Percentiles rank a stretch among this genome's conserved stretches.
Conservation (phyloP, 1,284 basidiomycete genomes). For the Ceratorhiza oryzae-sativae region DNA sequence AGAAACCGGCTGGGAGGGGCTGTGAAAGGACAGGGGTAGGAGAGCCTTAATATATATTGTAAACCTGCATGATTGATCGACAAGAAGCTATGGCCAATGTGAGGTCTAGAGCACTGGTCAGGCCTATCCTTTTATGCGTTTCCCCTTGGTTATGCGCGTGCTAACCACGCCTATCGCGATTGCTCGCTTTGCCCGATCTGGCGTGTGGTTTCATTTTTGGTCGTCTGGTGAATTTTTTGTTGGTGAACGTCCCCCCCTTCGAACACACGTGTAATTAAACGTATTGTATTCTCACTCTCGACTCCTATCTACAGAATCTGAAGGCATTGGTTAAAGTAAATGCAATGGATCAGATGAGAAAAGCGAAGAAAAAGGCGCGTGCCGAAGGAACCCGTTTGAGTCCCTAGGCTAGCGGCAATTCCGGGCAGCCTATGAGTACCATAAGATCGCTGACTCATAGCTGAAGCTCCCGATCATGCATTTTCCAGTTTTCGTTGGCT, state of each 20-base stretch:
- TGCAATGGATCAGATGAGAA: too few species aligned
- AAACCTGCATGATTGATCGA: background rate
- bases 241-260: background rate
- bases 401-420: too few species aligned
- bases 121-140: background rate
- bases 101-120: background rate
- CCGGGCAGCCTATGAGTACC: too few species aligned
- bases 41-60: background rate
- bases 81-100: background rate
- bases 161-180: background rate
- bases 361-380: too few species aligned
- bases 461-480: too few species aligned
- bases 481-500: too few species aligned
- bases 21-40: slow-evolving; percentile 3
- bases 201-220: background rate
- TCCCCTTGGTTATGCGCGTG: background rate
- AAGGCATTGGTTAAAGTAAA: too few species aligned
- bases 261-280: background rate
- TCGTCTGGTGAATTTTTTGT: background rate
- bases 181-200: background rate
- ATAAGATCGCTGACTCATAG: too few species aligned
- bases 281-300: background rate
- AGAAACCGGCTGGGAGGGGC: background rate
- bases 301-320: too few species aligned
- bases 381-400: too few species aligned